phyloP scores from a whole-genome alignment of 345 rosid genomes.

The Salix koriyanagi region DNA sequence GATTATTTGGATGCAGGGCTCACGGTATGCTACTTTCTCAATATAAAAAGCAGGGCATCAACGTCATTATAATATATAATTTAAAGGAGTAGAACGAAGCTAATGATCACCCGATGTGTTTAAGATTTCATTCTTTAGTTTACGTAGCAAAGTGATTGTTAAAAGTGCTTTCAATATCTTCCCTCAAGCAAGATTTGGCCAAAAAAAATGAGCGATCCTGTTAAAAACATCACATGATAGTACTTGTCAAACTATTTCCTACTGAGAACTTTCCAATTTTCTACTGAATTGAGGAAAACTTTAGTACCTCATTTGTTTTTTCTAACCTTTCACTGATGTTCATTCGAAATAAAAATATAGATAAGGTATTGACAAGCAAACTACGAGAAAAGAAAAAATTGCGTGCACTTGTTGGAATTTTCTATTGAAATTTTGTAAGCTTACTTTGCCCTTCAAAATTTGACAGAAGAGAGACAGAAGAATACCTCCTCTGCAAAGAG shows the following conservation, averaged over 20 bases:
- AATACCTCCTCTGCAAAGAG: slow-evolving; percentile 72
- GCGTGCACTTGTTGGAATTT: not conserved
- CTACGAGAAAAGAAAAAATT: not conserved
- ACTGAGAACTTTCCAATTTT: not conserved
- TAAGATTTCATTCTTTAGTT: not conserved
- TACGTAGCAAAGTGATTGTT: not conserved
- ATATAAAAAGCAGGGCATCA: too few relatives aligned
- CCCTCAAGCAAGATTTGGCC: not conserved
- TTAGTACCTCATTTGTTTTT: not conserved
- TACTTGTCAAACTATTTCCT: not conserved
- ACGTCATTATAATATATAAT: not conserved
- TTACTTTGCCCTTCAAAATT: not conserved
- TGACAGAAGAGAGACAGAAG: not conserved
- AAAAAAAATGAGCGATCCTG: not conserved
- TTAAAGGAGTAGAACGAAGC: not conserved
- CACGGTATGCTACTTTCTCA: too few relatives aligned
- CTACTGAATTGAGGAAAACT: not conserved
- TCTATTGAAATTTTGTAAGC: not conserved
- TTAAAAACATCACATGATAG: not conserved
- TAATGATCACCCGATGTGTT: not conserved
- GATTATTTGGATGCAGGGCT: too few relatives aligned
- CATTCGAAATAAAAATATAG: not conserved
- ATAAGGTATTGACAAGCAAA: not conserved
- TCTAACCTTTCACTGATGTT: not conserved
- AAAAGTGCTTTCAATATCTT: not conserved